Percentiles rank a stretch among this genome's conserved stretches.
phyloP scores from a whole-genome alignment of 805 yeast species.

The Ogataea polymorpha region DNA sequence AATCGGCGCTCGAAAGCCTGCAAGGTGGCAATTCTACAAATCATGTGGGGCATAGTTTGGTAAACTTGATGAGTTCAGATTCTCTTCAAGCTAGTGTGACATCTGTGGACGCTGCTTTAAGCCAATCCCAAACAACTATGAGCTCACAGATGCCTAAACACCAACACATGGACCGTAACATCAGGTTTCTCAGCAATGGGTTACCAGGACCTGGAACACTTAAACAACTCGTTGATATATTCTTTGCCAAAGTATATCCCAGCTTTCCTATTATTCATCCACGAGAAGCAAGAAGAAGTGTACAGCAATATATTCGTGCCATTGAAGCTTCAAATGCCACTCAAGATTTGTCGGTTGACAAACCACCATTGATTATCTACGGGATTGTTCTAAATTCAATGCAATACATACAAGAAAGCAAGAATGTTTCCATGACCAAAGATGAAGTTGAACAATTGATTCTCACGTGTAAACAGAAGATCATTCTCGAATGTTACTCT shows the following conservation, averaged over 20 bases:
- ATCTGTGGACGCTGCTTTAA: background rate
- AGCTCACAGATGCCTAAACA: background rate
- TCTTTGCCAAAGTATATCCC: background rate
- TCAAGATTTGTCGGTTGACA: background rate
- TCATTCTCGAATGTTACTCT: slow-evolving; percentile 20
- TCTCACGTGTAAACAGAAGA: slow-evolving; percentile 19
- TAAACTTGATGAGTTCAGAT: background rate
- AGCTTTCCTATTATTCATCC: background rate
- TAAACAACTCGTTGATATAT: background rate
- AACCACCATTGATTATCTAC: slow-evolving; percentile 15
- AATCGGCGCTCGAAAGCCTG: slow-evolving; percentile 1
- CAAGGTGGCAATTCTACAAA: background rate
- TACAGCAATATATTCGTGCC: background rate
- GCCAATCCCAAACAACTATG: background rate
- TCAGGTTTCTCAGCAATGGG: background rate
- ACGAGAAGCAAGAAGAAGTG: background rate
- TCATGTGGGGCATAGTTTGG: background rate
- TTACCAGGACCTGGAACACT: background rate
- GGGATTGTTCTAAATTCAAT: slow-evolving; percentile 20
- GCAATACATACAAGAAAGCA: slow-evolving; percentile 9
- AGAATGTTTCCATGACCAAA: background rate
- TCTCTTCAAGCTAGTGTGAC: background rate
- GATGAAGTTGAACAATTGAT: slow-evolving; percentile 6
- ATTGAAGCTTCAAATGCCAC: background rate
- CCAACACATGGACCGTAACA: background rate